Evolutionary conservation across 257 asterid species (phyloP).

Genomic region (Solanum okadae): DNA sequence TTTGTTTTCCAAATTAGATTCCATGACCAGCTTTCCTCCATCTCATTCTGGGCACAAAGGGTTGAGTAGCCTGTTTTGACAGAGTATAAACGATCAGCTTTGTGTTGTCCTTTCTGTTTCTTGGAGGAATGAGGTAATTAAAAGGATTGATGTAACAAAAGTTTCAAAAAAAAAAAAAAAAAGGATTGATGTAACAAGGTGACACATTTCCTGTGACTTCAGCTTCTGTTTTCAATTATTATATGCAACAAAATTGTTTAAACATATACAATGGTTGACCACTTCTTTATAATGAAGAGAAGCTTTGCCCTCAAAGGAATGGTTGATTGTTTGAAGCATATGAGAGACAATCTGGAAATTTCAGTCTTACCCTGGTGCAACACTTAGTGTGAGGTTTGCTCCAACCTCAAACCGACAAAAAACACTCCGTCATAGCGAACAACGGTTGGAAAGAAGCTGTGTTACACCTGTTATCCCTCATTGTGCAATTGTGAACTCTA

Average conservation of each 20-base stretch:
- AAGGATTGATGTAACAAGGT: neutral
- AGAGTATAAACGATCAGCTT: neutral
- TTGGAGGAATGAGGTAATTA: neutral
- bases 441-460: neutral
- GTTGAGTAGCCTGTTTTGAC: neutral
- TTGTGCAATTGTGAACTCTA: neutral
- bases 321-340: neutral
- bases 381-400: neutral
- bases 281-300: neutral
- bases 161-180: too few species aligned
- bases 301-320: neutral
- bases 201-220: neutral
- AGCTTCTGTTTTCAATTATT: neutral
- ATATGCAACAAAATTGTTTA: neutral
- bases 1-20: neutral
- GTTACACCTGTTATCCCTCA: neutral
- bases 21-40: neutral
- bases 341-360: neutral
- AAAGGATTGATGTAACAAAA: too few species aligned
- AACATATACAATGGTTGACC: neutral
- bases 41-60: neutral
- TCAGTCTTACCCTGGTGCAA: neutral
- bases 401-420: neutral
- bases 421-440: neutral
- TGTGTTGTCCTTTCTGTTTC: neutral